These are phyloP conservation scores for Rhodotorula sp. DNA, from an alignment of 1,284 basidiomycete species.

Conservation along the genomic window DNA sequence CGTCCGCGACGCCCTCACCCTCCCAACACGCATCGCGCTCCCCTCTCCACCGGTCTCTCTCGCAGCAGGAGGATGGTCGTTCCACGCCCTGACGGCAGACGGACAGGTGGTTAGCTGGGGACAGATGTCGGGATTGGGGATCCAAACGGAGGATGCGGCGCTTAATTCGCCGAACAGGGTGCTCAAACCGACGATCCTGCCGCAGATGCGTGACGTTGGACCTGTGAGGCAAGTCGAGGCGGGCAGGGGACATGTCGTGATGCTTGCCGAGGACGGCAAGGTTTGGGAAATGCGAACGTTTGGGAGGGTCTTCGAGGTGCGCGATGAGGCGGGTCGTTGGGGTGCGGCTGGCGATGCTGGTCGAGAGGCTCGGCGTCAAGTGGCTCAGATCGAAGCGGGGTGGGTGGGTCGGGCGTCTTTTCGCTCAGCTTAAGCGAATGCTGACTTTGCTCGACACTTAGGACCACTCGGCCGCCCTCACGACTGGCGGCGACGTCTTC, in stretches of 20 bases:
- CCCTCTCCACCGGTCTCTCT: conserved; percentile 20
- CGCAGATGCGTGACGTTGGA: conserved; percentile 20
- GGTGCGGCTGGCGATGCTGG: conserved; percentile 6
- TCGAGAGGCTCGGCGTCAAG: neutral
- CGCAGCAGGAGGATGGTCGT: conserved; percentile 33
- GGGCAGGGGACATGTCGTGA: conserved; percentile 26
- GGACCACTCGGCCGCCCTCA: conserved; percentile 40
- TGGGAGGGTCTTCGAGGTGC: conserved; percentile 27
- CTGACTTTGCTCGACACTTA: conserved; percentile 19
- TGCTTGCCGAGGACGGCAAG: conserved; percentile 15
- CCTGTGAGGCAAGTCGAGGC: conserved; percentile 30
- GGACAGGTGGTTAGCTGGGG: conserved; percentile 32
- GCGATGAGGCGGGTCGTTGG: conserved; percentile 26
- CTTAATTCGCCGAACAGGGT: conserved; percentile 2
- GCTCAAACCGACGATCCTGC: conserved; percentile 10
- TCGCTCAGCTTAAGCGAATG: too few relatives aligned
- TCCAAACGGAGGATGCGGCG: neutral
- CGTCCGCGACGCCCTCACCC: conserved; percentile 25
- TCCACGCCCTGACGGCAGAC: conserved; percentile 29
- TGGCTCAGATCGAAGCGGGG: conserved; percentile 11
- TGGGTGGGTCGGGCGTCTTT: conserved; percentile 7
- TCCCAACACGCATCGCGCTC: conserved; percentile 30
- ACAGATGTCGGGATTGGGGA: conserved; percentile 16
- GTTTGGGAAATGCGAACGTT: conserved; percentile 26
- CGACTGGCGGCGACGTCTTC: conserved; percentile 12